Percentiles rank a stretch among this genome's conserved stretches.
Evolutionary conservation across 2,329 filamentous ascomycete species (phyloP).

Genomic region (Colletotrichum tofieldiae): DNA sequence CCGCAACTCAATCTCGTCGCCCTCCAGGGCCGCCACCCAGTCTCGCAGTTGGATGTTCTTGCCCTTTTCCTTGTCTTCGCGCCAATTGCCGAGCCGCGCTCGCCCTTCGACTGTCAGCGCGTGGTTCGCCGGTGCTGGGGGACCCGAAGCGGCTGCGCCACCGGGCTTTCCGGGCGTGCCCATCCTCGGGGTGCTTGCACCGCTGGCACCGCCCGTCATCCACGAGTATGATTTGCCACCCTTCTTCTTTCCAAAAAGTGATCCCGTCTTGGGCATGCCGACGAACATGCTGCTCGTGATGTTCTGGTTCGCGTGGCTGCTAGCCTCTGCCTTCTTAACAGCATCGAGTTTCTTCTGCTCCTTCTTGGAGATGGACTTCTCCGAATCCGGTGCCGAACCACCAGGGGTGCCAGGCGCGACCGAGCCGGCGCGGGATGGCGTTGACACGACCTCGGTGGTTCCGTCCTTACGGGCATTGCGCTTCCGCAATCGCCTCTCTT

Average conservation of each 20-base stretch:
- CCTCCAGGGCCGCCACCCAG: conserved; percentile 83
- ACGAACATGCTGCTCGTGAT: conserved; percentile 83
- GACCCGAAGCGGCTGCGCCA: conserved; percentile 52
- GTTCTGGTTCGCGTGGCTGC: conserved; percentile 87
- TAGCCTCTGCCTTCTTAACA: conserved; percentile 84
- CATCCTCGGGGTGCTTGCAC: conserved; percentile 65
- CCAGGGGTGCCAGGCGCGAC: conserved; percentile 74
- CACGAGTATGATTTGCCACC: conserved; percentile 80
- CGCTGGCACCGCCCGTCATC: conserved; percentile 75
- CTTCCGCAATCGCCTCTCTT: conserved; percentile 80
- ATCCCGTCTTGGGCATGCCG: conserved; percentile 74
- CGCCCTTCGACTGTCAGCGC: conserved; percentile 71
- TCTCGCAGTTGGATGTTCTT: conserved; percentile 88
- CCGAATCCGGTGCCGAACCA: conserved; percentile 73
- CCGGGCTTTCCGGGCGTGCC: conserved; percentile 55
- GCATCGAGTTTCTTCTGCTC: conserved; percentile 82
- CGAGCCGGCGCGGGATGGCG: conserved; percentile 68
- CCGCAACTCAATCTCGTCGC: conserved; percentile 78
- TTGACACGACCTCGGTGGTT: conserved; percentile 64
- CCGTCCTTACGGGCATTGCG: conserved; percentile 76
- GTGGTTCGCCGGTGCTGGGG: conserved; percentile 51
- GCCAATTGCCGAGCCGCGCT: conserved; percentile 79
- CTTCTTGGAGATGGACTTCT: conserved; percentile 88
- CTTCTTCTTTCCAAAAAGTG: conserved; percentile 72
- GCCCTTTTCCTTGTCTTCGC: conserved; percentile 84